Evolutionary conservation across 495 filamentous ascomycete genomes (phyloP), one percentile per base, ranked within the genome.

Genomic region (Cetradonia linearis): DNA sequence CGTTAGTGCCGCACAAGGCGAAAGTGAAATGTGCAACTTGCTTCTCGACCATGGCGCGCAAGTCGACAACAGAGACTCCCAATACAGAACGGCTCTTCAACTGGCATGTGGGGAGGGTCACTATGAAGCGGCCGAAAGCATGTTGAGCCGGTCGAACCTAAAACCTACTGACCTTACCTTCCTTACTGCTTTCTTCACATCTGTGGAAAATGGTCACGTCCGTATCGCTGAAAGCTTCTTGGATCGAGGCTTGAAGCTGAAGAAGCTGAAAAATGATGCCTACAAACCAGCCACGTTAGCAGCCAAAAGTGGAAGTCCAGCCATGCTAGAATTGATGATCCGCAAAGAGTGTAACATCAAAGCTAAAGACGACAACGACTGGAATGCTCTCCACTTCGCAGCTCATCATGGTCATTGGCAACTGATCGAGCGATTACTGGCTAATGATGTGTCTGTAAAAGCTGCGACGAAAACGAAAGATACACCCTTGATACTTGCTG

Each of bases 191-290:
- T 59, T 69, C 33, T 61, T 66, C 40, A 62, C 66, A 10, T 70
- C 70, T 1, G 66, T 66, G 1, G 67, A 64, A 37, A 59, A 36
- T n/a, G 67, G 70, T 5, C 64, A 69, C 49, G n/a, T 57, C 14
- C 33, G 54, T 5, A 53, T 63, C 20, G 55, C 55, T 16, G 61
- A 63, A 27, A 9, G 33, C 20, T 58, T 63, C 25, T 54, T 63
- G n/a, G 48, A 8, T 6, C 10, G 48, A 44, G 61, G 55, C 16
- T 30, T 49, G 20, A 58, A 49, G 18, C 42, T 54, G n/a, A 34
- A 63, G 34, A 42, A 42, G 6, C 61, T 58, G 7, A 58, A 53
- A n/a, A 54, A 44, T 16, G 40, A 58, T 46, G 16, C 33, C 33
- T 33, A 58, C 13, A 63, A 53, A 28, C 55, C 55, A 23, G 20